Conservation (phyloP, 805 yeast genomes). For the Teunomyces pallodes region DNA sequence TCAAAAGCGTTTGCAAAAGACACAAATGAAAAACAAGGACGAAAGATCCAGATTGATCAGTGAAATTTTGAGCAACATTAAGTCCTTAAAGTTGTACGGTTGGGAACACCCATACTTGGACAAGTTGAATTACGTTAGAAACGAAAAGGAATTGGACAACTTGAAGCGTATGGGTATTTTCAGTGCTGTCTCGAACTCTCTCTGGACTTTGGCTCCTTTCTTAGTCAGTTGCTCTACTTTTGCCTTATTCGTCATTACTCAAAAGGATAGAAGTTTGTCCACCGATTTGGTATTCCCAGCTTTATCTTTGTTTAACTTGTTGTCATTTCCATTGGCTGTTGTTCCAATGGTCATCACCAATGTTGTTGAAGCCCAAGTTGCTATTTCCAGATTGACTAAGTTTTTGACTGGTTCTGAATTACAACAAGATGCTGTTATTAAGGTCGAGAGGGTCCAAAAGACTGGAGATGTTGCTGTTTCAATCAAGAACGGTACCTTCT, state of each 20-base stretch:
- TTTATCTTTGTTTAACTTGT: conserved; percentile 78
- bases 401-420: conserved; percentile 77
- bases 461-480: conserved; percentile 67
- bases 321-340: conserved; percentile 88
- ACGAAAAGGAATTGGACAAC: conserved; percentile 78
- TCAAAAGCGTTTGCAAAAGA: conserved; percentile 72
- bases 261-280: conserved; percentile 61
- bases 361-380: conserved; percentile 85
- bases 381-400: conserved; percentile 67
- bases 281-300: conserved; percentile 94
- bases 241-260: conserved; percentile 66
- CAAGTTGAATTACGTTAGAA: conserved; percentile 77
- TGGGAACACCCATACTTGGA: conserved; percentile 89
- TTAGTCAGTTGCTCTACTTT: conserved; percentile 88
- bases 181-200: conserved; percentile 67
- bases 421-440: conserved; percentile 73
- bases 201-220: conserved; percentile 85
- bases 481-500: conserved; percentile 65
- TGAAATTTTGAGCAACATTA: conserved; percentile 87
- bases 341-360: conserved; percentile 88
- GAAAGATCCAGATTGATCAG: conserved; percentile 85
- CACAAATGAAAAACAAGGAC: conserved; percentile 89
- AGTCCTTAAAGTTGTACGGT: conserved; percentile 87
- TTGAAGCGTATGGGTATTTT: conserved; percentile 71
- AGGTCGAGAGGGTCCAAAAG: conserved; percentile 44